Evolutionary conservation across 2,329 filamentous ascomycete species (phyloP), one percentile per base, ranked within the genome.

Genomic region (Verticillium longisporum): DNA sequence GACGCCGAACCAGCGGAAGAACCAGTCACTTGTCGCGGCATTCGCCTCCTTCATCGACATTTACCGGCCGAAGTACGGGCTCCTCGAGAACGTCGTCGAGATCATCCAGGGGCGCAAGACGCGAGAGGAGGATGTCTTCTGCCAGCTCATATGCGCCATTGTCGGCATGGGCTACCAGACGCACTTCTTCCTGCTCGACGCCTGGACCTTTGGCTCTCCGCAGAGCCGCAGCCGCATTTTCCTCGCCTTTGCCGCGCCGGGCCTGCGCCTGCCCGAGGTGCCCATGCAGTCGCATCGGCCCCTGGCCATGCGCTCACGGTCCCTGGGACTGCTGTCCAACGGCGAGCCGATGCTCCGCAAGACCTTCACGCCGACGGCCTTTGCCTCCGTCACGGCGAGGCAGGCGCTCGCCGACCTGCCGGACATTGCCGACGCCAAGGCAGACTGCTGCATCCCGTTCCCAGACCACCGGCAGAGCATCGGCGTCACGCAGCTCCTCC

Each of bases 151-250:
- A 10, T 90, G 88, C 64, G 81, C 86, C 1, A 74, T 95, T 0
- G 87, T 94, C 0, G 89, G 88, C 0, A 78, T 95, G 64, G 91
- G 90, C 0, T 96, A 95, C 66, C 91, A 96, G 68, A 78, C 86
- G 0, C 83, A 88, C 50, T 81, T 90, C 41, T 85, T 87, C 61
- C 77, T 88, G 0, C 76, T 90, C 21, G 89, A 92, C 65, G 83
- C 89, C 0, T 91, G 88, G 79, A 83, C 83, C 0, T 85, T 83
- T 64, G 89, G 90, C 1, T 85, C 86, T 2, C 76, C 85, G 0
- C 90, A 95, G 68, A 77, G 74, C 3, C 82, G 91, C 4, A 83
- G 80, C 3, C 80, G 91, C 6, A 77, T 94, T 0, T 92, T 96
- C 62, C 78, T 95, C 1, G 77, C 82, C 2, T 88, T 92, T 63